Conservation (phyloP, 2,329 filamentous ascomycete species). For the Colletotrichum acutatum region DNA sequence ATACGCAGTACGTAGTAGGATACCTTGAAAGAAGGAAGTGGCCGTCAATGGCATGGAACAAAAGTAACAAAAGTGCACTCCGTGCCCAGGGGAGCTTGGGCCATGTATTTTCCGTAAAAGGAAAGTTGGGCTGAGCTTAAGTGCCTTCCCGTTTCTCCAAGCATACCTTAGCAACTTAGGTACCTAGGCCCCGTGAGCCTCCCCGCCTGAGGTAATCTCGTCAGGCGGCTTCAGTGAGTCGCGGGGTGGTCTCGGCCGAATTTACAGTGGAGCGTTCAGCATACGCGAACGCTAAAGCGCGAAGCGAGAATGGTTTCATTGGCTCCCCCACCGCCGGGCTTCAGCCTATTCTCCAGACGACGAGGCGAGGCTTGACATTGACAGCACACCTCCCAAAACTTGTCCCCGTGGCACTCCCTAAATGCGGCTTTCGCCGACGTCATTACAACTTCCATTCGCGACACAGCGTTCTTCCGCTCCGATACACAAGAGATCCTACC, state of each 20-base stretch:
- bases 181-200: too few relatives aligned
- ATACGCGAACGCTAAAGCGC: background rate
- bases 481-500: background rate
- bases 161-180: too few relatives aligned
- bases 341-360: conserved; percentile 12
- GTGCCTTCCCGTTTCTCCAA: background rate
- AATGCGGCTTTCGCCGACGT: conserved; percentile 31
- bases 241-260: conserved; percentile 28
- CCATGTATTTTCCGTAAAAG: background rate
- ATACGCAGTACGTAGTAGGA: background rate
- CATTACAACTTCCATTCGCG: conserved; percentile 21
- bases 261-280: conserved; percentile 24
- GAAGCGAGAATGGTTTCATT: background rate
- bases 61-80: background rate
- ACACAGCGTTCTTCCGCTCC: background rate
- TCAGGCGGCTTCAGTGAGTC: background rate
- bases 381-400: conserved; percentile 28
- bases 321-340: background rate
- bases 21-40: background rate
- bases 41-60: background rate
- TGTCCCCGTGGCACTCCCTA: background rate
- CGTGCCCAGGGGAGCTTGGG: background rate
- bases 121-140: background rate
- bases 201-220: background rate
- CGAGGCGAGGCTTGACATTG: conserved; percentile 28